Percentiles rank a stretch among this genome's conserved stretches.
phyloP scores from a whole-genome alignment of 441 rosid species.

The Croton setiger region DNA sequence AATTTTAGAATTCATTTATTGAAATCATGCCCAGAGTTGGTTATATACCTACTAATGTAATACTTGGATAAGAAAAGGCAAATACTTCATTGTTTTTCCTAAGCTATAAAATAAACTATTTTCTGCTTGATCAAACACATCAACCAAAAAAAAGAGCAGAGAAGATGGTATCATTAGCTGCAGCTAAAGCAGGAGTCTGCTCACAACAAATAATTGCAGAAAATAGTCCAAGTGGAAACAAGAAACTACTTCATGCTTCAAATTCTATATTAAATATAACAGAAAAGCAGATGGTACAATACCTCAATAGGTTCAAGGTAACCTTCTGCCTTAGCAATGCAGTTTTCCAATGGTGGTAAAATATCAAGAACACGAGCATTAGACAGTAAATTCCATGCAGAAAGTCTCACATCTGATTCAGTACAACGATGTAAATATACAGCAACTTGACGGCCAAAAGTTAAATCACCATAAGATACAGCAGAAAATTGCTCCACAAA shows the following conservation, averaged over 20 bases:
- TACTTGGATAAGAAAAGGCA: no score
- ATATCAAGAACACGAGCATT: constrained; percentile 78
- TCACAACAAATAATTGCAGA: background rate
- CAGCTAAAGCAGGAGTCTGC: background rate
- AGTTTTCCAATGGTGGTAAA: constrained; percentile 68
- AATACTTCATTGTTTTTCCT: no score
- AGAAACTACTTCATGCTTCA: no score
- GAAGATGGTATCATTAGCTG: background rate
- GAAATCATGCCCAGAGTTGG: no score
- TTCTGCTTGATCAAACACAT: no score
- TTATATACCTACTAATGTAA: no score
- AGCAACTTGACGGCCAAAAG: constrained; percentile 79
- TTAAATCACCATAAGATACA: constrained; percentile 76
- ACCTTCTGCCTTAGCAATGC: constrained; percentile 62
- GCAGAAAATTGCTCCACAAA: constrained; percentile 86
- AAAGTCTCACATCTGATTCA: constrained; percentile 61
- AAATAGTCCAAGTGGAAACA: no score
- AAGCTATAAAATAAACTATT: no score
- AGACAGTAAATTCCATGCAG: constrained; percentile 68
- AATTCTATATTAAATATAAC: no score
- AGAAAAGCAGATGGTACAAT: background rate
- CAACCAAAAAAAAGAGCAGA: background rate
- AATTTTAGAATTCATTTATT: no score
- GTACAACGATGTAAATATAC: constrained; percentile 63
- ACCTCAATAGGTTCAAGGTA: constrained; percentile 93